Base-by-base conservation (phyloP, 75 land plant genomes). In the Pseudotsuga menziesii region DNA sequence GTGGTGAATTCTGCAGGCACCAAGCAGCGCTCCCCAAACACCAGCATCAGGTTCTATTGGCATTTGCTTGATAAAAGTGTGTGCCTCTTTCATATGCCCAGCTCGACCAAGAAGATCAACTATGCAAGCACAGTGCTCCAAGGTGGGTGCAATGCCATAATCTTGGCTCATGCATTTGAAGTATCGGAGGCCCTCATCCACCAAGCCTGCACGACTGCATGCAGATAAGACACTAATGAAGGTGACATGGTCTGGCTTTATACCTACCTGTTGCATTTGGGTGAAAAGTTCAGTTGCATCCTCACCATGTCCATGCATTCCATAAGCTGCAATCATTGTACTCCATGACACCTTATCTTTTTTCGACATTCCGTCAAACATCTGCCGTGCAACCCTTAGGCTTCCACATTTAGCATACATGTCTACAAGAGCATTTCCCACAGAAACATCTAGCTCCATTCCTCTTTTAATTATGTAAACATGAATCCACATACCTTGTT, bases 81-180 rank as follows among this genome's bases (percentile, higher is more conserved):
- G 58, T 14, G 86, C 92, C 78, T 85, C 86, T 25, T 79, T 78
- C 56, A 90, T 72, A 27, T 79, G 59, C 5, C 86, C 88, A 15
- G 88, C 86, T 63, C 88, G 60, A 13, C 89, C 90, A 36, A 88
- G 55, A 20, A 90, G 86, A 81, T 90, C 90, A 9, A 90, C 78
- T 84, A 88, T 77, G 75, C 88, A 80, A 56, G 82, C 87, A 76
- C 82, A 90, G 75, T 90, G 89, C 22, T 88, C 80, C 70, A 76
- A 4, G 32, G 82, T 81, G 25, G 90, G 90, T 0, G 85, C 15
- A 32, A 87, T 80, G 7, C 62, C 52, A 41, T 80, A 74, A 58
- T 90, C 85, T 35, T 75, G 36, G 44, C 35, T 16, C 92, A 90
- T 90, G 63, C 75, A 79, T 32, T 22, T 57, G 44, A 83, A 90